Percentiles rank a stretch among this genome's conserved stretches.
phyloP scores from a whole-genome alignment of 2,329 filamentous ascomycete species.

The Aspergillus japonicus region DNA sequence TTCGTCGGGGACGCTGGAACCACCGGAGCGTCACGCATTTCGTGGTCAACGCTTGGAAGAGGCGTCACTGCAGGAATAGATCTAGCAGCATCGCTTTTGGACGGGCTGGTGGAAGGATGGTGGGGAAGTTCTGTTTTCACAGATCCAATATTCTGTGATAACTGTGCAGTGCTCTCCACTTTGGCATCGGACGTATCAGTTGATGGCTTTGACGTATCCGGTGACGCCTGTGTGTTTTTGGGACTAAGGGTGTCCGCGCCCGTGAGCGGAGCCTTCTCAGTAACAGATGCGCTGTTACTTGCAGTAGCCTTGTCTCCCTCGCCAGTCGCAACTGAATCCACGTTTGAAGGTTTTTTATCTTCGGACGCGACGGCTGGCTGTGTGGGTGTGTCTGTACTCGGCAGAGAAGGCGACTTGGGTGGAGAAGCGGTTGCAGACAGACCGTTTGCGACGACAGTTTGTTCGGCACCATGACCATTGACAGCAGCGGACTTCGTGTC shows the following conservation, averaged over 20 bases:
- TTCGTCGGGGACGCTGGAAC: slow-evolving; percentile 56
- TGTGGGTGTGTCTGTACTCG: slow-evolving; percentile 12
- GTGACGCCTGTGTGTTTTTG: slow-evolving; percentile 9
- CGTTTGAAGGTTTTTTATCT: slow-evolving; percentile 13
- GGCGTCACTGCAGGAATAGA: slow-evolving; percentile 20
- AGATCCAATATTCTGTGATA: slow-evolving; percentile 17
- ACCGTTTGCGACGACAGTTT: slow-evolving; percentile 30
- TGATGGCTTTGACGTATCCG: slow-evolving; percentile 12
- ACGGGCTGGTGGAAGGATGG: slow-evolving; percentile 29
- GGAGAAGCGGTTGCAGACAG: slow-evolving; percentile 26
- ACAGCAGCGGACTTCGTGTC: slow-evolving; percentile 19
- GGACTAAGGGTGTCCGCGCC: background rate
- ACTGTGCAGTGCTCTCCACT: slow-evolving; percentile 24
- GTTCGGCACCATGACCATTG: slow-evolving; percentile 31
- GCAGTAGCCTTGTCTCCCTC: slow-evolving; percentile 10
- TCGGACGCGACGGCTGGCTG: slow-evolving; percentile 8
- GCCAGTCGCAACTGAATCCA: slow-evolving; percentile 12
- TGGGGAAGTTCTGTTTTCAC: slow-evolving; percentile 38
- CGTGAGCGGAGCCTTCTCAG: slow-evolving; percentile 4
- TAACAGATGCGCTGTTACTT: slow-evolving; percentile 1
- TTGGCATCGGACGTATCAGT: slow-evolving; percentile 14
- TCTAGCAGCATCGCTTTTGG: slow-evolving; percentile 20
- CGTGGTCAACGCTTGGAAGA: slow-evolving; percentile 41
- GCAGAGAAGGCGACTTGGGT: slow-evolving; percentile 30
- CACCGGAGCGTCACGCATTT: slow-evolving; percentile 58